These are phyloP conservation scores for Phytophthora chlamydospora DNA, from an alignment of 352 stramenopile genomes.

Conservation along the genomic window DNA sequence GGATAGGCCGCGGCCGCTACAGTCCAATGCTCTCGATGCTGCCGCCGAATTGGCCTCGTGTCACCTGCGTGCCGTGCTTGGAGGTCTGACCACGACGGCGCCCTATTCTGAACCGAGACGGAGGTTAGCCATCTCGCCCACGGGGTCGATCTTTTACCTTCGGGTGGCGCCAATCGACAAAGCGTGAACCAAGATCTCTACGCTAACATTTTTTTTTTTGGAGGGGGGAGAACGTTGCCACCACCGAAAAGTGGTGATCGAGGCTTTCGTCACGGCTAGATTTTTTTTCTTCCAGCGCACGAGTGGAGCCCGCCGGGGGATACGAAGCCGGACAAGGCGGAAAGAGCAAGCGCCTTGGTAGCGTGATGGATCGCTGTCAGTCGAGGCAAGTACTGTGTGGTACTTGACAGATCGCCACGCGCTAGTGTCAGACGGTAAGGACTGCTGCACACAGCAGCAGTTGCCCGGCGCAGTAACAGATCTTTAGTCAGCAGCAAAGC, in stretches of 20 bases:
- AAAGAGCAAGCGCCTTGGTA: background rate
- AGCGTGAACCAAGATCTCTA: background rate
- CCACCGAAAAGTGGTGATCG: background rate
- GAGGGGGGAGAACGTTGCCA: background rate
- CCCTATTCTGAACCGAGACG: conserved; percentile 21
- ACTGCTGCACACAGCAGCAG: too few species aligned
- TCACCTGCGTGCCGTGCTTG: background rate
- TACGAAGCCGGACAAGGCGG: background rate
- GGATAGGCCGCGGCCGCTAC: conserved; percentile 14
- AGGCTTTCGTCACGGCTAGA: background rate
- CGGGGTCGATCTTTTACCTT: conserved; percentile 17
- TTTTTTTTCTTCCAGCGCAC: too few species aligned
- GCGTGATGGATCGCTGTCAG: background rate
- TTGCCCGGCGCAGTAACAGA: too few species aligned
- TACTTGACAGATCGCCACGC: conserved; percentile 4
- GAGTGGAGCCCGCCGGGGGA: conserved; percentile 7
- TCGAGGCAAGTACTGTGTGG: background rate
- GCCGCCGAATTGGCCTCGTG: background rate
- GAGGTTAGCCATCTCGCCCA: conserved; percentile 7
- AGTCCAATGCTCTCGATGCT: background rate
- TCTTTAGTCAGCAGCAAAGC: conserved; percentile 3
- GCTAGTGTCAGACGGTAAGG: conserved; percentile 15
- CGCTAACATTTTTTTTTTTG: background rate
- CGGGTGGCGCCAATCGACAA: conserved; percentile 3
- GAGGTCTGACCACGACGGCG: conserved; percentile 9